These are phyloP conservation scores for Diplodia intermedia DNA, from an alignment of 2,329 filamentous ascomycete genomes.

Conservation along the genomic window DNA sequence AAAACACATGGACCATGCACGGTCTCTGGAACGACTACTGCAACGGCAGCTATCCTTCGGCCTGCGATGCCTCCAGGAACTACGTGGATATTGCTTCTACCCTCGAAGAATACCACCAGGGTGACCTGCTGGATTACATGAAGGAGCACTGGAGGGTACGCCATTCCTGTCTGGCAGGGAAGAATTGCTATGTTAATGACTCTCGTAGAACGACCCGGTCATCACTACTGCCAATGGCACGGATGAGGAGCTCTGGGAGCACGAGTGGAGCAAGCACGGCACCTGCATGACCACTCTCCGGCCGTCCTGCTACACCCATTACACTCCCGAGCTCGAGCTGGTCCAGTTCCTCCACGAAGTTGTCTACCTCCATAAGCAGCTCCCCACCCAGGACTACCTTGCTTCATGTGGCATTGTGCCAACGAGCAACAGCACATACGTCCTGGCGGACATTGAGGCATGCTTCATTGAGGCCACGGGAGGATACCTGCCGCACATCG, in stretches of 20 bases:
- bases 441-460: conserved; percentile 62
- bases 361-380: conserved; percentile 69
- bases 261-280: conserved; percentile 76
- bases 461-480: conserved; percentile 59
- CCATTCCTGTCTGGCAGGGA: neutral
- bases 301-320: conserved; percentile 67
- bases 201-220: conserved; percentile 25
- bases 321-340: conserved; percentile 66
- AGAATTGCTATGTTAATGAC: neutral
- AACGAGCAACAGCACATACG: conserved; percentile 64
- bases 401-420: conserved; percentile 67
- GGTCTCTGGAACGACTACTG: conserved; percentile 70
- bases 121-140: conserved; percentile 70
- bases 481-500: conserved; percentile 65
- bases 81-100: conserved; percentile 43
- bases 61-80: conserved; percentile 23
- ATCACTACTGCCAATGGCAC: conserved; percentile 30
- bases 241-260: conserved; percentile 70
- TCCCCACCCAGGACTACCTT: conserved; percentile 70
- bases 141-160: conserved; percentile 71
- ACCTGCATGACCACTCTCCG: conserved; percentile 75
- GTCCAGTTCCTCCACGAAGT: conserved; percentile 72
- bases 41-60: conserved; percentile 71
- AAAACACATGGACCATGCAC: conserved; percentile 76
- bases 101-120: conserved; percentile 61